Evolutionary conservation across 345 rosid genomes (phyloP), one percentile per base, ranked within the genome.

Genomic region (Dovyalis caffra): DNA sequence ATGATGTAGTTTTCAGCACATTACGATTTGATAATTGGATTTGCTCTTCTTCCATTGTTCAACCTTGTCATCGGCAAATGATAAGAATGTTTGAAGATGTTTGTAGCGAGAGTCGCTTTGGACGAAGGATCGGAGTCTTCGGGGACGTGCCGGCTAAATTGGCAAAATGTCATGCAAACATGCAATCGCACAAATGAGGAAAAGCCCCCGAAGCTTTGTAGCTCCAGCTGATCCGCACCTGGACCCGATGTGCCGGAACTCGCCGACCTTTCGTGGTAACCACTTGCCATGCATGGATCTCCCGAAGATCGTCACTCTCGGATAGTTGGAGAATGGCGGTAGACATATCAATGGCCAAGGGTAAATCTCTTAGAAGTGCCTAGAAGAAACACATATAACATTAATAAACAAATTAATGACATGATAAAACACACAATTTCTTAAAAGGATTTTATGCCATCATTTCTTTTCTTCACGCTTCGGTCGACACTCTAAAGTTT

Each of bases 361-460:
- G 98, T 60, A 97, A 92, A 84, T 88, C 97, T 82, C 95, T 85
- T 1, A 90, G 93, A 79, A 94, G 92, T 75, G 93, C 97, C 98
- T 94, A 70, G 38, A 63, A 43, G 16, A 67, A 67, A 73, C 32
- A 57, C 12, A 79, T 8, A 61, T 20, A 6, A 16, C 21, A 31
- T 45, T 67, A 21, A 64, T 32, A 37, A 45, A 75, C 64, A 71
- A 56, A n/a, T n/a, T n/a, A n/a, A 23, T 61, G 31, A 45, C 57
- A 37, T 47, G 25, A 62, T 15, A n/a, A n/a, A n/a, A n/a, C 58
- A 12, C 31, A 23, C 12, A 35, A 35, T 35, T 35, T 35, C 38
- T 35, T 6, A 35, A 35, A 9, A 35, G 38, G 38, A 26, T 23
- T 60, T 60, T 31, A 60, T 3, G 2, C 34, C 32, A 29, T 15